phyloP scores from a whole-genome alignment of 2,329 filamentous ascomycete species.

The Colletotrichum sp. region DNA sequence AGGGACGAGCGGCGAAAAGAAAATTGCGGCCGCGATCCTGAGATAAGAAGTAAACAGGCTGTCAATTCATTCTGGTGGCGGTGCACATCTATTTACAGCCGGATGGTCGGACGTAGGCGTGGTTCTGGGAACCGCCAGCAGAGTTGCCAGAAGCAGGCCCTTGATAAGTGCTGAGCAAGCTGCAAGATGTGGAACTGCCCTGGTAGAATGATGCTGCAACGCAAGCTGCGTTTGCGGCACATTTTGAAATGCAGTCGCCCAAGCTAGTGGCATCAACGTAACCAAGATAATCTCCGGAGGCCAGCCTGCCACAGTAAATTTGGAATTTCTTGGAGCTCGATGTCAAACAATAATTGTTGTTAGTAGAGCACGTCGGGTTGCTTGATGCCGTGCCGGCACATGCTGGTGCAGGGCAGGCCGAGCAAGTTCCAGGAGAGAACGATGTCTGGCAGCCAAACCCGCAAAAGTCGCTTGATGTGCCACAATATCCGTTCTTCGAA shows the following conservation, averaged over 20 bases:
- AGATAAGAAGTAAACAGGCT: neutral
- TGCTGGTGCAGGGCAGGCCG: neutral
- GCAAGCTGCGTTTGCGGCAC: neutral
- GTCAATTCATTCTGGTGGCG: neutral
- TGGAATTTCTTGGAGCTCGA: conserved; percentile 10
- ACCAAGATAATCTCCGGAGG: neutral
- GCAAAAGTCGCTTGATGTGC: conserved; percentile 22
- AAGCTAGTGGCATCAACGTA: neutral
- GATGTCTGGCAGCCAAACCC: conserved; percentile 11
- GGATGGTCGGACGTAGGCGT: neutral
- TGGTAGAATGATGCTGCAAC: conserved; percentile 9
- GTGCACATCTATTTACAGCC: neutral
- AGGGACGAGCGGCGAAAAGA: neutral
- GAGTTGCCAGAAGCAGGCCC: conserved; percentile 3
- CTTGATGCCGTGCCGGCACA: neutral
- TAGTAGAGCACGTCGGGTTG: neutral
- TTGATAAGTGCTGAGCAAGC: neutral
- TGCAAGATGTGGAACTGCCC: neutral
- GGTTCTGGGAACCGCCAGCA: conserved; percentile 1
- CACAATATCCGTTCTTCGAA: conserved; percentile 22
- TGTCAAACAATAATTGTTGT: conserved; percentile 3
- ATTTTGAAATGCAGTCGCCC: conserved; percentile 12
- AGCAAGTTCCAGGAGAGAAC: neutral
- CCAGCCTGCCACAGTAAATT: conserved; percentile 6
- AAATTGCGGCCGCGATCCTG: neutral